Percentiles rank a stretch among this genome's conserved stretches.
Evolutionary conservation across 2,329 filamentous ascomycete species (phyloP).

Genomic region (Fusarium sp.): DNA sequence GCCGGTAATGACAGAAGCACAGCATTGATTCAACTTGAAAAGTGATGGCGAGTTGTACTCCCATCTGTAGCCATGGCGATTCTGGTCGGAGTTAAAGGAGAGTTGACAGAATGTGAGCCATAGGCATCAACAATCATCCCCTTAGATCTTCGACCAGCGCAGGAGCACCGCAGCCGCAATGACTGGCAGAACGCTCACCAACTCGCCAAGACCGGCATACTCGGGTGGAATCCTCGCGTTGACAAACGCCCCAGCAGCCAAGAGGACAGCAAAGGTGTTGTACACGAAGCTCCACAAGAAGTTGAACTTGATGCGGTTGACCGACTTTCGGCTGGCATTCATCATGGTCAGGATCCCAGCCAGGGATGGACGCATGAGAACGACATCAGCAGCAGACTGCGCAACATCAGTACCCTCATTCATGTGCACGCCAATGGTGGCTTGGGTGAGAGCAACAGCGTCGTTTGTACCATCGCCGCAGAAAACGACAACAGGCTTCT

Average conservation of each 20-base stretch:
- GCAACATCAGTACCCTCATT: slow-evolving; percentile 73
- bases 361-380: slow-evolving; percentile 71
- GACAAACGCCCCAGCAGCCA: slow-evolving; percentile 75
- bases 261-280: slow-evolving; percentile 75
- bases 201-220: slow-evolving; percentile 77
- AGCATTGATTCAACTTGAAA: slow-evolving; percentile 4
- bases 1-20: slow-evolving; percentile 25
- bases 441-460: slow-evolving; percentile 76
- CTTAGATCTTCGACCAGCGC: slow-evolving; percentile 43
- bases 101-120: slow-evolving; percentile 7
- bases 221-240: slow-evolving; percentile 63
- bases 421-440: slow-evolving; percentile 79
- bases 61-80: neutral
- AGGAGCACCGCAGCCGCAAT: slow-evolving; percentile 54
- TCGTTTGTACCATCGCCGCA: slow-evolving; percentile 86
- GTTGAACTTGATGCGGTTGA: slow-evolving; percentile 71
- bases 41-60: neutral
- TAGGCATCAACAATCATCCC: neutral
- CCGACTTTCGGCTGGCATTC: slow-evolving; percentile 60
- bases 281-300: slow-evolving; percentile 79
- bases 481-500: slow-evolving; percentile 69
- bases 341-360: slow-evolving; percentile 69
- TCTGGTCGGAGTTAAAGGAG: slow-evolving; percentile 4
- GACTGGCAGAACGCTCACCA: slow-evolving; percentile 80
- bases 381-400: slow-evolving; percentile 74